Percentiles rank a stretch among this genome's conserved stretches.
Conservation (phyloP, 208 protist genomes). For the Wallacemonas rigidus region DNA sequence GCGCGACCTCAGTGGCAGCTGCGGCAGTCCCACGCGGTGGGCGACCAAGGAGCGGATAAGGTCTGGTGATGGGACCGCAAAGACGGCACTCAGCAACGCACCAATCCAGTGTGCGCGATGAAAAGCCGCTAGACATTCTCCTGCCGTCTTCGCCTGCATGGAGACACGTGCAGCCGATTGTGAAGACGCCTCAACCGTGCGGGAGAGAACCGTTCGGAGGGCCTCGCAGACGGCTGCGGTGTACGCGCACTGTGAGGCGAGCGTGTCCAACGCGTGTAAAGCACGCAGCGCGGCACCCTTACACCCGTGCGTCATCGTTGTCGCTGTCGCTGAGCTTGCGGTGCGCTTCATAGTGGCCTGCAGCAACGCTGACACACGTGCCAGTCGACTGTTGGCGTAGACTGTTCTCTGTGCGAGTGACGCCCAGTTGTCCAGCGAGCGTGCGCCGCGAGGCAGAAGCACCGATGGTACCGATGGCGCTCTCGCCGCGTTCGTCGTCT, state of each 20-base stretch:
- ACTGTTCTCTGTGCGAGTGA: conserved; percentile 39
- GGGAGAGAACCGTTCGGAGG: conserved; percentile 4
- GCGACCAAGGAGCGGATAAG: conserved; percentile 32
- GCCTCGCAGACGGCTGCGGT: conserved; percentile 30
- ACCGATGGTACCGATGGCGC: neutral
- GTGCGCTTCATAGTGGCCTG: neutral
- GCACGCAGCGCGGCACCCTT: conserved; percentile 62
- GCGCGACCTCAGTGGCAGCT: conserved; percentile 17
- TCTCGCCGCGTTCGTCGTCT: neutral
- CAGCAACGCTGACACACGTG: conserved; percentile 14
- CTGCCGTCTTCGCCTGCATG: neutral
- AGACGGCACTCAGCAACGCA: conserved; percentile 24
- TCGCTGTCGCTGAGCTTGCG: neutral
- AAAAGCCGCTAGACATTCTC: neutral
- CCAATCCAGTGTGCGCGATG: conserved; percentile 17
- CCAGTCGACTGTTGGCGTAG: conserved; percentile 43
- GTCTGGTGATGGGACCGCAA: conserved; percentile 33
- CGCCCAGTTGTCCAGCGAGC: conserved; percentile 54
- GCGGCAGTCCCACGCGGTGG: conserved; percentile 26
- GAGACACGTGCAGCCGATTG: neutral
- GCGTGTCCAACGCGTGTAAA: conserved; percentile 49
- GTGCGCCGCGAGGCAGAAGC: neutral
- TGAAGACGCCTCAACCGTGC: neutral
- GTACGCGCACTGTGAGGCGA: conserved; percentile 71
- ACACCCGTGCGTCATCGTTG: conserved; percentile 12